phyloP scores from a whole-genome alignment of 1,284 basidiomycete genomes.

The Bjerkandera adusta region DNA sequence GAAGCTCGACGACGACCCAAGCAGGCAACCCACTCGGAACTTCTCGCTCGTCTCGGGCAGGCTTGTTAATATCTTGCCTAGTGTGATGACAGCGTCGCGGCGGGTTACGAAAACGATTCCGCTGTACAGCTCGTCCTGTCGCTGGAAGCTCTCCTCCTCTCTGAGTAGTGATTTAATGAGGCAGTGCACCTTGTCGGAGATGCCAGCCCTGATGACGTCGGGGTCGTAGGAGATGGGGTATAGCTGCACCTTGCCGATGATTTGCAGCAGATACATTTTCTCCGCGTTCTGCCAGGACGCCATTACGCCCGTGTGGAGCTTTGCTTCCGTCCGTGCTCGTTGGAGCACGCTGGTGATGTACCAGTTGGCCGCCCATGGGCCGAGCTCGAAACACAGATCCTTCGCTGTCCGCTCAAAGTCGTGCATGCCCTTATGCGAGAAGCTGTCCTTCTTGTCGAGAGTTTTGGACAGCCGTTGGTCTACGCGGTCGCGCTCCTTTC shows the following conservation, averaged over 20 bases:
- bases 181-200: constrained; percentile 54
- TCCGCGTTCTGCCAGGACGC: constrained; percentile 53
- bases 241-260: constrained; percentile 42
- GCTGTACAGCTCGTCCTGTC: constrained; percentile 55
- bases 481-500: constrained; percentile 44
- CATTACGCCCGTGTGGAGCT: constrained; percentile 48
- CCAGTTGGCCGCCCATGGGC: constrained; percentile 76
- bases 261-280: constrained; percentile 54
- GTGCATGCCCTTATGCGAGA: constrained; percentile 61
- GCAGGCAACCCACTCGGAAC: constrained; percentile 57
- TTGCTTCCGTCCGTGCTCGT: constrained; percentile 44
- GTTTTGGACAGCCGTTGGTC: constrained; percentile 67
- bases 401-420: constrained; percentile 55
- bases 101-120: constrained; percentile 74
- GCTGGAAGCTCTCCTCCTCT: constrained; percentile 54
- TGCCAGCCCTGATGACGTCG: constrained; percentile 46
- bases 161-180: constrained; percentile 54
- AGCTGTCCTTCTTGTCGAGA: constrained; percentile 54
- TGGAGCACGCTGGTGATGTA: constrained; percentile 59
- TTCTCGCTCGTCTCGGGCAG: constrained; percentile 51
- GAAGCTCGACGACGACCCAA: constrained; percentile 60
- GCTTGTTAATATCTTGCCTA: constrained; percentile 55
- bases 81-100: constrained; percentile 64
- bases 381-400: constrained; percentile 59
- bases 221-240: constrained; percentile 46